Base-by-base conservation (phyloP, 2,329 filamentous ascomycete species). In the Dryadomyces quercus-mongolicae region DNA sequence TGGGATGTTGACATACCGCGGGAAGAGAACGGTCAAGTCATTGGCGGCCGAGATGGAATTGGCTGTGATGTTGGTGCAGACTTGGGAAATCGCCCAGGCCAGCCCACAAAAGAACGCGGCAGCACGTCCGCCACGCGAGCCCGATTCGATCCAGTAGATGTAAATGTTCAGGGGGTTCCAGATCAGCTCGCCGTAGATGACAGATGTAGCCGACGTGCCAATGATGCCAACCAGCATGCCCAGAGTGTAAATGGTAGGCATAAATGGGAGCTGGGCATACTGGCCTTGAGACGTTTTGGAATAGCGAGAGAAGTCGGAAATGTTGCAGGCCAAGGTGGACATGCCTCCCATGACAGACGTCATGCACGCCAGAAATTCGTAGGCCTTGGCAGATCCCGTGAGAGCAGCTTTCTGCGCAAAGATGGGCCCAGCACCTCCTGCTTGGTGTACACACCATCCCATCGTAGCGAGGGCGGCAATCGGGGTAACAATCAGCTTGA, bases 401-500 rank as follows among this genome's bases (percentile, higher is more conserved):
- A 53, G 34, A 10, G 31, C 31, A 3, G 47, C 49, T 10, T 43
- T 12, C 15, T 54, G n/a, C 22, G 47, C 21, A 31, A 53, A 51
- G 46, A 54, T 47, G 38, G 47, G 51, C 2, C 49, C 54, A 13
- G 52, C 42, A 16, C 54, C 50, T 22, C 54, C 54, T n/a, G 55
- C 76, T 34, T 86, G 80, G 44, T 88, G 82, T 34, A 95, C 76
- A 3, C 88, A 80, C 90, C 90, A 95, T 63, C 88, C 85, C 68
- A 95, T 61, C 25, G 60, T 62, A 42, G 60, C 59, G 5, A 50
- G 40, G 2, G 52, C 52, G 5, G 52, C 52, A 2, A 18, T 38
- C 15, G 47, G 52, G 8, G 47, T 50, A 18, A 54, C n/a, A 20
- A 54, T 12, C 4, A 50, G 38, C 63, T 71, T 72, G 58, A 67